phyloP scores from a whole-genome alignment of 202 grass and related monocot genomes.

The Bolboschoenoplectus hybrid region DNA sequence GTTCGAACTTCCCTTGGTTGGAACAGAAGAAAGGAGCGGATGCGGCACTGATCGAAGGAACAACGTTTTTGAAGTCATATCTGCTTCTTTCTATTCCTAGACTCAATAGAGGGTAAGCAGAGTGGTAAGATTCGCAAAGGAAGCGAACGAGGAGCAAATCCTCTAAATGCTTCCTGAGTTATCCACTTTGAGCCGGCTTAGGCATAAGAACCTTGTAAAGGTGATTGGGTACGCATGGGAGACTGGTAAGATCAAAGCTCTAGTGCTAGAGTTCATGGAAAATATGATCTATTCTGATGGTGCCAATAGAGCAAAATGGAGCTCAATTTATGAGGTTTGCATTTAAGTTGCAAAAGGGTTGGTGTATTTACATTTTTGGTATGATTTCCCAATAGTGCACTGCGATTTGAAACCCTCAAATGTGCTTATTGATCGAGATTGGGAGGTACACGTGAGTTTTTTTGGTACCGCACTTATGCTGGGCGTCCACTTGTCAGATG shows the following conservation, averaged over 20 bases:
- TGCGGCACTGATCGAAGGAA: too few relatives aligned
- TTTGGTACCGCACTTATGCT: slow-evolving; percentile 84
- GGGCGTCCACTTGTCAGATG: slow-evolving; percentile 57
- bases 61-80: too few relatives aligned
- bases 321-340: slow-evolving; percentile 58
- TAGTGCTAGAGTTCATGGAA: slow-evolving; percentile 84
- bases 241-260: slow-evolving; percentile 62
- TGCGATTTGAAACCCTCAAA: slow-evolving; percentile 96
- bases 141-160: slow-evolving; percentile 53
- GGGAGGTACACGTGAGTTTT: slow-evolving; percentile 76
- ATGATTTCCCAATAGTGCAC: slow-evolving; percentile 79
- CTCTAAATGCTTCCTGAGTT: slow-evolving; percentile 80
- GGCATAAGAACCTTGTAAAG: slow-evolving; percentile 83
- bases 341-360: slow-evolving; percentile 73
- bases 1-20: not conserved
- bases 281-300: slow-evolving; percentile 60
- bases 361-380: slow-evolving; percentile 76
- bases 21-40: not conserved
- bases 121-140: too few relatives aligned
- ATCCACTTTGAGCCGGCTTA: slow-evolving; percentile 55
- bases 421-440: slow-evolving; percentile 67
- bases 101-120: too few relatives aligned
- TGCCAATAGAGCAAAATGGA: slow-evolving; percentile 38
- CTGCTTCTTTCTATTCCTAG: too few relatives aligned
- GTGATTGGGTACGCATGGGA: slow-evolving; percentile 84